Conservation (phyloP, 805 yeast species). For the Candida odintsovae region DNA sequence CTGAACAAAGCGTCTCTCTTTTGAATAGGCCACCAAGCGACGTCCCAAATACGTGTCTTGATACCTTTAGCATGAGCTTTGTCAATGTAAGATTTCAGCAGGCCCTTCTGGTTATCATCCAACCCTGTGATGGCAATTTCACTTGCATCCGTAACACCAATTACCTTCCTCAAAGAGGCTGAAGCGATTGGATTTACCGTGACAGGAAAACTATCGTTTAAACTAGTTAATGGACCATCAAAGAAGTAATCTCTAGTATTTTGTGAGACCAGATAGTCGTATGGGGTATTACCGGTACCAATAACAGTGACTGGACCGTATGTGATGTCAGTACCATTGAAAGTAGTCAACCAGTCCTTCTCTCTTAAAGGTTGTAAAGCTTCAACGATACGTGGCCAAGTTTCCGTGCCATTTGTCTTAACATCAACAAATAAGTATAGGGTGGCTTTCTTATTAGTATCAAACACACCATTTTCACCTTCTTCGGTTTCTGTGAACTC, state of each 20-base stretch:
- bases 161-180: constrained; percentile 33
- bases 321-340: constrained; percentile 28
- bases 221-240: constrained; percentile 43
- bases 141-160: constrained; percentile 6
- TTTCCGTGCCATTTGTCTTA: constrained; percentile 43
- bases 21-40: constrained; percentile 60
- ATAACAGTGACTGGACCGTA: constrained; percentile 59
- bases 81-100: constrained; percentile 25
- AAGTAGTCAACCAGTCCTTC: constrained; percentile 45
- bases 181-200: constrained; percentile 36
- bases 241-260: constrained; percentile 36
- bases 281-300: constrained; percentile 67
- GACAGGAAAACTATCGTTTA: constrained; percentile 21
- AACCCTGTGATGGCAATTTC: constrained; percentile 26
- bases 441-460: constrained; percentile 41
- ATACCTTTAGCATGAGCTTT: constrained; percentile 47
- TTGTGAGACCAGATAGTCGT: constrained; percentile 26
- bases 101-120: constrained; percentile 28
- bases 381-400: constrained; percentile 43
- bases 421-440: constrained; percentile 62
- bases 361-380: constrained; percentile 48
- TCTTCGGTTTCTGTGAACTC: constrained; percentile 9
- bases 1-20: constrained; percentile 43
- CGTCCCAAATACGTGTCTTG: constrained; percentile 68
- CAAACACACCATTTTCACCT: constrained; percentile 36